phyloP scores from a whole-genome alignment of 345 rosid genomes.

The Dovyalis caffra region DNA sequence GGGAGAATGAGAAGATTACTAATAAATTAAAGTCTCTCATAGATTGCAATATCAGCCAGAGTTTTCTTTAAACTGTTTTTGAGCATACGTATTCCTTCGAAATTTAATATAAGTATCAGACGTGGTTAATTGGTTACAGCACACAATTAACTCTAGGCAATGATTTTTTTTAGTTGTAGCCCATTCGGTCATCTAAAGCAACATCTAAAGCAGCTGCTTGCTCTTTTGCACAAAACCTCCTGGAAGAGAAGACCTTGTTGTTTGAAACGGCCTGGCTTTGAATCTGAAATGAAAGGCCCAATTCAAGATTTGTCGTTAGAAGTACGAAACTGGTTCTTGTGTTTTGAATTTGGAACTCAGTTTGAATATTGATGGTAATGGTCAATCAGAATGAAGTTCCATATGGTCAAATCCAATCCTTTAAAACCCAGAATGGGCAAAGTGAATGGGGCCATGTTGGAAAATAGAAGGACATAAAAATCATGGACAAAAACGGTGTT shows the following conservation, averaged over 20 bases:
- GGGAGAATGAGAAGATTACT: no score
- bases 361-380: background rate
- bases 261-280: background rate
- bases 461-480: background rate
- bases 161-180: no score
- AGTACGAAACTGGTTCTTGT: no score
- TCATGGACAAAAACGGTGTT: slow-evolving; percentile 18
- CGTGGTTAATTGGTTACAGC: background rate
- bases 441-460: background rate
- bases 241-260: background rate
- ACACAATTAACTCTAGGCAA: background rate
- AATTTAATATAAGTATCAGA: background rate
- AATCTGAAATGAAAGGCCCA: background rate
- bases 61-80: no score
- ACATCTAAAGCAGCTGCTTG: no score
- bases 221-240: background rate
- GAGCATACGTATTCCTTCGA: no score
- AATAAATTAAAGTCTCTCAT: no score
- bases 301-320: background rate
- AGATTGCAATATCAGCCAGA: no score
- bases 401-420: background rate
- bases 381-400: background rate
- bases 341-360: background rate
- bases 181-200: no score
- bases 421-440: background rate